Conservation (phyloP, 2,329 filamentous ascomycete species). For the Ramularia endophylla region DNA sequence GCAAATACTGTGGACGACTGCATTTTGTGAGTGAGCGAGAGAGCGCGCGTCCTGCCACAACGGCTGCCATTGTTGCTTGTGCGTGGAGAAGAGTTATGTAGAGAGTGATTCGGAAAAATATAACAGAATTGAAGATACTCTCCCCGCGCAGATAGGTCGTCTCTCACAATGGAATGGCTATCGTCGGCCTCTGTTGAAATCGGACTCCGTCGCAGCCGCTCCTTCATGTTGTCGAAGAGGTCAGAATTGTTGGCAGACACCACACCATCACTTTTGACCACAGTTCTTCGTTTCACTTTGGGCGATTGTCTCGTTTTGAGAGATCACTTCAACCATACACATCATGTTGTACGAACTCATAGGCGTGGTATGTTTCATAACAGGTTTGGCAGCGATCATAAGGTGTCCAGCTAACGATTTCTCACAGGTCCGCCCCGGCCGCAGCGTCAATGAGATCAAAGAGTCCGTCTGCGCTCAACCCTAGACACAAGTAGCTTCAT, state of each 20-base stretch:
- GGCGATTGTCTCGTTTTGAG: background rate
- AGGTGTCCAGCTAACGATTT: constrained; percentile 13
- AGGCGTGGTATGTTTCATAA: constrained; percentile 76
- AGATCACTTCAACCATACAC: constrained; percentile 1
- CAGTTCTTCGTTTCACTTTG: no score
- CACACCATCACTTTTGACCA: no score
- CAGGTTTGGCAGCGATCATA: background rate
- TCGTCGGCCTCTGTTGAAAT: no score
- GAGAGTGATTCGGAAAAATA: no score
- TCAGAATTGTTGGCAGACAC: constrained; percentile 6
- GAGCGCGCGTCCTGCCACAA: constrained; percentile 16
- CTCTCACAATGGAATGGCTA: no score
- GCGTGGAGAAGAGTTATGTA: no score
- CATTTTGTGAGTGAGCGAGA: constrained; percentile 21
- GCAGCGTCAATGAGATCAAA: constrained; percentile 80
- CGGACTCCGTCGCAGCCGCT: background rate
- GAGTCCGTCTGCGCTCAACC: constrained; percentile 57
- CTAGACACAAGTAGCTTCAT: constrained; percentile 6
- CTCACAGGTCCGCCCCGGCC: constrained; percentile 78
- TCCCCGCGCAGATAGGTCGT: no score
- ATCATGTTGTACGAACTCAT: constrained; percentile 96
- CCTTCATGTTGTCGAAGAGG: no score
- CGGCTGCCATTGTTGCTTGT: constrained; percentile 13
- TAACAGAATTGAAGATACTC: no score
- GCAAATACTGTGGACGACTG: constrained; percentile 24